Evolutionary conservation across 306 rosid genomes (phyloP), one percentile per base, ranked within the genome.

Genomic region (Castanospermum australe): DNA sequence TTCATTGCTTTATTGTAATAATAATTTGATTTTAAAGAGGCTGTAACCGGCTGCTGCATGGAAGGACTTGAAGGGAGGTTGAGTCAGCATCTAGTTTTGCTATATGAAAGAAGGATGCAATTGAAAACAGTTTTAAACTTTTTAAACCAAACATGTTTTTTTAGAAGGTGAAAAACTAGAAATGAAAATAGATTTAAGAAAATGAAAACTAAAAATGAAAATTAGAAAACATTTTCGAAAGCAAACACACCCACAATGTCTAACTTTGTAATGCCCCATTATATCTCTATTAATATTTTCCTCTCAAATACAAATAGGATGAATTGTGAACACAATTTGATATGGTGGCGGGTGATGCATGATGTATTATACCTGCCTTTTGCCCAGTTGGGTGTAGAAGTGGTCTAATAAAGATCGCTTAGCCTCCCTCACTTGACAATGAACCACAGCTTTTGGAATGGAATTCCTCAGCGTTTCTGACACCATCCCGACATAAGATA

Each of bases 401-500:
- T 84, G 81, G 76, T 95, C 92, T 20, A 95, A 88, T 80, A 95
- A 83, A 0, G 97, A 71, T 65, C 72, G 65, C 76, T 77, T 83
- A 44, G 86, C 79, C 45, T 83, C 86, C 76, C 79, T 78, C 75
- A 95, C 99, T 87, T 95, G 99, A 84, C 98, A 95, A 83, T 86
- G 88, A 83, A 95, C 99, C 56, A 95, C 99, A 25, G 99, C 98
- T 80, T 95, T 95, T 1, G 99, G 99, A 82, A 95, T 87, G 42
- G 96, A 86, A 77, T 84, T 91, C 87, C 88, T 93, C 66, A 95
- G 81, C 0, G 97, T 91, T 73, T 93, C 93, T 1, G 97, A 87
- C 65, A 95, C 99, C 99, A 95, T 93, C 54, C 91, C 91, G 15
- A 95, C 83, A 55, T 95, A 95, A 9, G 99, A 91, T 22, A 90